Evolutionary conservation across 2,329 filamentous ascomycete species (phyloP), one percentile per base, ranked within the genome.

Genomic region (Sarocladiaceae sp.): DNA sequence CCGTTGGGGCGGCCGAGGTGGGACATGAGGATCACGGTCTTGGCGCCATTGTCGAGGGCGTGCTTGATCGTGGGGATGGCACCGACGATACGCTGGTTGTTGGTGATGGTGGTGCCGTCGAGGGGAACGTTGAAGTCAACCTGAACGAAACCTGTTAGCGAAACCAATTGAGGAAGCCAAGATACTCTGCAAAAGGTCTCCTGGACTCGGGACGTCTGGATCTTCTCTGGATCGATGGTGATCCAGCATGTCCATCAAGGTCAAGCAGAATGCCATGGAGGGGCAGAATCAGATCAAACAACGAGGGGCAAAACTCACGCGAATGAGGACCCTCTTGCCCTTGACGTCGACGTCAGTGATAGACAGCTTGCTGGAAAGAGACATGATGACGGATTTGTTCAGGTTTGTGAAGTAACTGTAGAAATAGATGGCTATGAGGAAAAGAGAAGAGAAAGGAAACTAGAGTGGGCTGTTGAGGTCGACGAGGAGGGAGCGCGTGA

Each of bases 61-160:
- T 96, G 86, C 78, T 95, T 95, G 80, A 97, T 96, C 64, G 92
- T 96, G 65, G 91, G 91, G 59, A 96, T 77, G 65, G 94, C 94
- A 67, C 94, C 95, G 66, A 90, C 92, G 67, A 99, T 99, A 73
- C 94, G 92, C 79, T 99, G 94, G 76, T 87, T 90, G 84, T 99
- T 99, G 72, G 94, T 97, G 72, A 99, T 84, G 53, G 95, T 95
- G 70, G 94, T 80, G 62, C 79, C 83, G 70, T 99, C 91, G 67
- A 99, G 90, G 59, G 94, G 94, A 53, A 99, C 95, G 76, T 99
- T 99, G 86, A 99, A 99, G 83, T 99, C 94, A 72, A 99, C 93
- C 92, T 96, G 65, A 11, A n/a, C 18, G 12, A 26, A 11, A 23
- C 22, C 22, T 44, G 40, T 44, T 22, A 44, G 40, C 40, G 23